phyloP scores from a whole-genome alignment of 768 basidiomycete genomes.

The Suillus variegatus region DNA sequence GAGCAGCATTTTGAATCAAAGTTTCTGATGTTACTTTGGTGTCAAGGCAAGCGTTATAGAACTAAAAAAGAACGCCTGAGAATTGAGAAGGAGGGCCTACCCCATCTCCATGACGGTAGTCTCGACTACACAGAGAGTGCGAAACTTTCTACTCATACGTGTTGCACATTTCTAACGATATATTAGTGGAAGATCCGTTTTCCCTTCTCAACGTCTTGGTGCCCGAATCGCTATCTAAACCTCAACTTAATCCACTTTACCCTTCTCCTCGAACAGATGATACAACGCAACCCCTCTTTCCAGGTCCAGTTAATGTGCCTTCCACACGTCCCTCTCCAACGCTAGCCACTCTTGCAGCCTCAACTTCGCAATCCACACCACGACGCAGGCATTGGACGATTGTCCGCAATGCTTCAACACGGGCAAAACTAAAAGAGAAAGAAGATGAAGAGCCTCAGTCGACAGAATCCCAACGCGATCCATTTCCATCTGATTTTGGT shows the following conservation, averaged over 20 bases:
- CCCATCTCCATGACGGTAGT: conserved; percentile 73
- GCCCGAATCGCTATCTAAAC: conserved; percentile 57
- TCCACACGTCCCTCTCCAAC: conserved; percentile 16
- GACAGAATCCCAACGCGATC: conserved; percentile 51
- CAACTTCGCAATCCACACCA: conserved; percentile 8
- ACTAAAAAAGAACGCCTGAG: conserved; percentile 81
- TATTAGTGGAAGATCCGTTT: conserved; percentile 79
- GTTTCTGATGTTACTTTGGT: background rate
- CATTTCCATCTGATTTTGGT: conserved; percentile 61
- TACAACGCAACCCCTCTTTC: conserved; percentile 22
- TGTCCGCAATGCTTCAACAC: conserved; percentile 48
- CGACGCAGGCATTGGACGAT: conserved; percentile 66
- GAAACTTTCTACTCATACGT: conserved; percentile 22
- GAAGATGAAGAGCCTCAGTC: conserved; percentile 43
- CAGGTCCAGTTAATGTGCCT: conserved; percentile 31
- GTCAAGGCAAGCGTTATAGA: conserved; percentile 69
- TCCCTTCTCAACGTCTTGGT: conserved; percentile 62
- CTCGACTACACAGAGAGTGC: conserved; percentile 71
- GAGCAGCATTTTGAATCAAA: background rate
- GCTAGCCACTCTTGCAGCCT: conserved; percentile 20
- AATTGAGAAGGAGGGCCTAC: conserved; percentile 78
- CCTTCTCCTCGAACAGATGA: conserved; percentile 37
- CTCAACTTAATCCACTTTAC: conserved; percentile 59
- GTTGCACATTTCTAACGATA: conserved; percentile 10
- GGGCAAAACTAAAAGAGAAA: conserved; percentile 51